These are phyloP conservation scores for Limnanthes douglasii DNA, from an alignment of 345 rosid species.

Conservation along the genomic window DNA sequence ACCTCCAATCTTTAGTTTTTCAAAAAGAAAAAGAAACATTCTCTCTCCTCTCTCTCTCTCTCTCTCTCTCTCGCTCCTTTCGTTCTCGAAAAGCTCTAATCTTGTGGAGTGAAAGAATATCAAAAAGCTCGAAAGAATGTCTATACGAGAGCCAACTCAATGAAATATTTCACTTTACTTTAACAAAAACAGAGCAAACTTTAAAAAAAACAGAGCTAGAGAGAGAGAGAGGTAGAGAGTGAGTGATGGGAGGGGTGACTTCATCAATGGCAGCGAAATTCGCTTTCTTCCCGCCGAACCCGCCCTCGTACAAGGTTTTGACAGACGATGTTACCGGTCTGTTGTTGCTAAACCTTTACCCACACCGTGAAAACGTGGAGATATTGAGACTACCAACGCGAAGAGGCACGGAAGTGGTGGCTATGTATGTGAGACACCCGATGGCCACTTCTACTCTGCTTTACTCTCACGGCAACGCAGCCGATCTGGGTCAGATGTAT, in stretches of 20 bases:
- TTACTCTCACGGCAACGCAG: constrained; percentile 98
- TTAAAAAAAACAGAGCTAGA: constrained; percentile 5
- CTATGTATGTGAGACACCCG: constrained; percentile 68
- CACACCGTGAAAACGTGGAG: constrained; percentile 93
- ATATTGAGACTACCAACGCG: constrained; percentile 64
- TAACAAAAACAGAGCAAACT: constrained; percentile 2
- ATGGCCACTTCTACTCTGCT: constrained; percentile 84
- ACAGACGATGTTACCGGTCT: constrained; percentile 63
- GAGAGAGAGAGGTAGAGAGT: neutral
- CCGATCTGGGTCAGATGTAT: constrained; percentile 99
- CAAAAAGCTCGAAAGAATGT: no score
- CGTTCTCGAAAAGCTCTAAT: constrained; percentile 15
- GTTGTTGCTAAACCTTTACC: constrained; percentile 58
- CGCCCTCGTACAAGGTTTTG: constrained; percentile 76
- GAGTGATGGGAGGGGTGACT: constrained; percentile 81
- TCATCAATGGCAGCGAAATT: constrained; percentile 97
- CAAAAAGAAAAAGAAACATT: constrained; percentile 8
- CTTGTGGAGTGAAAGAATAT: no score
- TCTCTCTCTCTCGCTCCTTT: constrained; percentile 7
- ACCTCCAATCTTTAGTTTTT: no score
- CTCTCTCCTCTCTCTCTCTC: neutral
- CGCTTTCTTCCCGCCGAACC: constrained; percentile 95
- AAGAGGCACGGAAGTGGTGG: constrained; percentile 71
- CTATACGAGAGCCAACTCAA: no score
- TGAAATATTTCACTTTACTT: no score